A percentile compares a stretch with the other conserved stretches of the same genome.
These are phyloP conservation scores for Sporothrix sp. DNA, from an alignment of 2,329 filamentous ascomycete genomes.

Conservation along the genomic window DNA sequence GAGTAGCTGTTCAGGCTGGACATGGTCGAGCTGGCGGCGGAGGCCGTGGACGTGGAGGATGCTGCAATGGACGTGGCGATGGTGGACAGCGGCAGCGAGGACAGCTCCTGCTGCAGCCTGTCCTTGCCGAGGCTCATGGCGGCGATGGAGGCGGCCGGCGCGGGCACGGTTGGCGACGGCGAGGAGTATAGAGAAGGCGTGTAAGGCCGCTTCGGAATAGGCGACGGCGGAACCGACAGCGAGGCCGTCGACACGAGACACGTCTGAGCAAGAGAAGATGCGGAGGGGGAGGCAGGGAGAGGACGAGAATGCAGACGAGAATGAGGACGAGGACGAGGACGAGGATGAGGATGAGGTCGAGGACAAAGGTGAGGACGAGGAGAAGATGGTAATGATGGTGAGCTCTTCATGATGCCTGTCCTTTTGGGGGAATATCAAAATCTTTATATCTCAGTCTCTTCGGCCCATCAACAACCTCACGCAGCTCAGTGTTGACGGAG, in stretches of 20 bases:
- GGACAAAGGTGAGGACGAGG: too few relatives aligned
- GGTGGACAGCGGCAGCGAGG: slow-evolving; percentile 13
- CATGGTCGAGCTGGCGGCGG: neutral
- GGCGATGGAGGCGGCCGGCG: neutral
- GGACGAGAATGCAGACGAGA: neutral
- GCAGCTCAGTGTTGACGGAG: too few relatives aligned
- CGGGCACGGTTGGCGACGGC: neutral
- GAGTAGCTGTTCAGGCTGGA: slow-evolving; percentile 1
- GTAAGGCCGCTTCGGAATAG: neutral
- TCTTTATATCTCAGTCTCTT: neutral
- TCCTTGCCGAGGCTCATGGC: slow-evolving; percentile 16
- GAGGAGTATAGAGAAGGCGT: neutral
- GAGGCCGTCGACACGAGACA: neutral
- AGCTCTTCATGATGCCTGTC: neutral
- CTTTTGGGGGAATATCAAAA: neutral
- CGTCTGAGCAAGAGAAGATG: too few relatives aligned
- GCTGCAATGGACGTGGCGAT: slow-evolving; percentile 9
- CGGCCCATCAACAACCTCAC: too few relatives aligned
- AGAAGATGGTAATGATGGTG: neutral
- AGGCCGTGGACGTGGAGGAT: slow-evolving; percentile 4
- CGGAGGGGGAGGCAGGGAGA: neutral
- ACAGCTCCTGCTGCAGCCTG: slow-evolving; percentile 15
- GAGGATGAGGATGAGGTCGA: neutral
- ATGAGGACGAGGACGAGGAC: too few relatives aligned
- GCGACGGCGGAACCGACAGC: neutral